These are phyloP conservation scores for Chaetothyriales sp. DNA, from an alignment of 2,329 filamentous ascomycete species.

Conservation along the genomic window DNA sequence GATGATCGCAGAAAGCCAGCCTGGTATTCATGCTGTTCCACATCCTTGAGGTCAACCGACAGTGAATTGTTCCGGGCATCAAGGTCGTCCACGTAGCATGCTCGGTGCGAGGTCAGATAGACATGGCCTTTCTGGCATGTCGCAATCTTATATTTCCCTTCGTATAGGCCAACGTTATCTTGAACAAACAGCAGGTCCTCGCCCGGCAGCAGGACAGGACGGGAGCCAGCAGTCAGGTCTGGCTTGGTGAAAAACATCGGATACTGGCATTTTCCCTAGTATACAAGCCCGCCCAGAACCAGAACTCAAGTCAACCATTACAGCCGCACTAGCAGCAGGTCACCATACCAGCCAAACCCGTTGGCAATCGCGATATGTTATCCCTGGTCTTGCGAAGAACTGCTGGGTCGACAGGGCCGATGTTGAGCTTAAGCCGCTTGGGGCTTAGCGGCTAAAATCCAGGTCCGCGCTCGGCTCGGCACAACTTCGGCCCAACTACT, in stretches of 20 bases:
- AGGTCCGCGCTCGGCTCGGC: too few relatives aligned
- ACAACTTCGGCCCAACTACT: too few relatives aligned
- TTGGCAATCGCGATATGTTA: background rate
- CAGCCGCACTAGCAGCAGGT: background rate
- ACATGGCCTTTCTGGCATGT: constrained; percentile 91
- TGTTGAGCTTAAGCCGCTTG: background rate
- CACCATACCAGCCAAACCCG: background rate
- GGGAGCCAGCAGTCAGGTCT: constrained; percentile 88
- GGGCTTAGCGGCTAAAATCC: background rate
- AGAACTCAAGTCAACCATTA: background rate
- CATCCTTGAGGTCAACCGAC: constrained; percentile 73
- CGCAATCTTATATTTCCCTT: constrained; percentile 95
- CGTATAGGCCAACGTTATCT: constrained; percentile 91
- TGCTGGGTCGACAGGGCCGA: background rate
- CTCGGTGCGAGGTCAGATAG: constrained; percentile 87
- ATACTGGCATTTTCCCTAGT: background rate
- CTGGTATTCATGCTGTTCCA: constrained; percentile 77
- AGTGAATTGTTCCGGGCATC: constrained; percentile 75
- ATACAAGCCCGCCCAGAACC: background rate
- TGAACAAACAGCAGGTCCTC: constrained; percentile 93
- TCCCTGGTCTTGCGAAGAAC: background rate
- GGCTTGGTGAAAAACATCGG: constrained; percentile 87
- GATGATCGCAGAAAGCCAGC: constrained; percentile 91
- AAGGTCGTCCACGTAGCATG: constrained; percentile 83
- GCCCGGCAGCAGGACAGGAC: constrained; percentile 81